Conservation (phyloP, 768 basidiomycete species). For the Collybia sp. region DNA sequence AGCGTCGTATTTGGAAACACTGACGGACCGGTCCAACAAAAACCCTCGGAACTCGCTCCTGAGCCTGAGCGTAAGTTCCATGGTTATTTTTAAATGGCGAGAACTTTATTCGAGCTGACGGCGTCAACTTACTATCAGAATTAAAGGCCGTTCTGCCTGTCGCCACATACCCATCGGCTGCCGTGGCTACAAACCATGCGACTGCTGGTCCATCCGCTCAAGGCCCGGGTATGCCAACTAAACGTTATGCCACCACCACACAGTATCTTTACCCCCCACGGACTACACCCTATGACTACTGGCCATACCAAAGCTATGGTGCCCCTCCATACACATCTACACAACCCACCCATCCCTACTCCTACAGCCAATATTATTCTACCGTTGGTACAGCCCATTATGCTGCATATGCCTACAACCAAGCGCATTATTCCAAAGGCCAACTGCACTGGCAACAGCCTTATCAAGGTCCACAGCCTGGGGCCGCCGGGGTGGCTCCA, state of each 20-base stretch:
- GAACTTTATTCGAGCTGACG: constrained; percentile 1
- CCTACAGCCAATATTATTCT: constrained; percentile 24
- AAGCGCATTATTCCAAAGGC: constrained; percentile 15
- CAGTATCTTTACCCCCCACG: constrained; percentile 14
- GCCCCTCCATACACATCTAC: constrained; percentile 14
- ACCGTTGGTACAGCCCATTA: constrained; percentile 13
- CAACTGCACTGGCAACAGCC: constrained; percentile 30
- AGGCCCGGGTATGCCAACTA: constrained; percentile 4
- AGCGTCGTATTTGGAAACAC: constrained; percentile 75
- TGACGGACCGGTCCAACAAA: constrained; percentile 67
- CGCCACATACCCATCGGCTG: constrained; percentile 26
- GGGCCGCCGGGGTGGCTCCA: constrained; percentile 1
- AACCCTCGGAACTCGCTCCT: constrained; percentile 51
- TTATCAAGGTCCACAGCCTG: constrained; percentile 18
- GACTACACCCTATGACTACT: constrained; percentile 29
- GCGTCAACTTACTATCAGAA: constrained; percentile 9
- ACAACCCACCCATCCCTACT: constrained; percentile 16
- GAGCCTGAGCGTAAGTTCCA: constrained; percentile 42
- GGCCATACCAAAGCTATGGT: constrained; percentile 22
- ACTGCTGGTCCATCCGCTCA: constrained; percentile 8
- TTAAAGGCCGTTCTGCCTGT: constrained; percentile 19
- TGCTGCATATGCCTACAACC: constrained; percentile 19
- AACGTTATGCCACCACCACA: constrained; percentile 11
- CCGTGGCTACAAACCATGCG: constrained; percentile 10
- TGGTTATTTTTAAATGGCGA: constrained; percentile 2